These are phyloP conservation scores for Fusarium armeniacum DNA, from an alignment of 2,329 filamentous ascomycete species.

Conservation along the genomic window DNA sequence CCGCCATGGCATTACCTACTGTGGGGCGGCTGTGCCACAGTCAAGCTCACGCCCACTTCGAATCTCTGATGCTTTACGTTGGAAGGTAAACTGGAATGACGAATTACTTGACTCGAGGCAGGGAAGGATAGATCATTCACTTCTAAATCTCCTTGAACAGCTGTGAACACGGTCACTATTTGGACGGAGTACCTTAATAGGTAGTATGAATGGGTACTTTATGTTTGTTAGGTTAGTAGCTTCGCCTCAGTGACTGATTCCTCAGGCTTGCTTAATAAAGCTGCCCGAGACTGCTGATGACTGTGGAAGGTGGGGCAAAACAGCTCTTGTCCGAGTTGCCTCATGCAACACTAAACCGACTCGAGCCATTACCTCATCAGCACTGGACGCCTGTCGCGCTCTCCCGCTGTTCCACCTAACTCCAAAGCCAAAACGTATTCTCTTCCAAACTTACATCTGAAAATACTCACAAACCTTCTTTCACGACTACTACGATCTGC, in stretches of 20 bases:
- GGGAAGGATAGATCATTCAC: not conserved
- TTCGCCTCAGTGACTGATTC: slow-evolving; percentile 1
- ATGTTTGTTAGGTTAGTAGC: not conserved
- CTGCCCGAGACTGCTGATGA: slow-evolving; percentile 7
- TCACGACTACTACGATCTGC: slow-evolving; percentile 32
- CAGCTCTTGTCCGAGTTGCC: slow-evolving; percentile 37
- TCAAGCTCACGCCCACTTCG: not conserved
- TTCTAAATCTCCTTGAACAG: not conserved
- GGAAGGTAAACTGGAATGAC: not conserved
- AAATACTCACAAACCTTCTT: slow-evolving; percentile 23
- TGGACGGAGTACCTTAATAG: not conserved
- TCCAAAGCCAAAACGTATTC: slow-evolving; percentile 27
- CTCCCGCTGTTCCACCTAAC: slow-evolving; percentile 27
- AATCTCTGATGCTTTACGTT: not conserved
- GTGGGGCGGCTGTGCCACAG: slow-evolving; percentile 26
- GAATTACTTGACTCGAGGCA: not conserved
- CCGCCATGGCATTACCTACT: not conserved
- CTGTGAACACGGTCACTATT: no score
- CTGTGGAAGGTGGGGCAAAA: slow-evolving; percentile 18
- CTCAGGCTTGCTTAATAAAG: slow-evolving; percentile 40
- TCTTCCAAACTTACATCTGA: slow-evolving; percentile 35
- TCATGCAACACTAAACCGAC: slow-evolving; percentile 38
- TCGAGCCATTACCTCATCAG: slow-evolving; percentile 51
- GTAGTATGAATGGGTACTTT: not conserved
- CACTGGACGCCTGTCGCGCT: slow-evolving; percentile 35